phyloP scores from a whole-genome alignment of 1,139 yeast species.

The Sugiyamaella grinbergsii region DNA sequence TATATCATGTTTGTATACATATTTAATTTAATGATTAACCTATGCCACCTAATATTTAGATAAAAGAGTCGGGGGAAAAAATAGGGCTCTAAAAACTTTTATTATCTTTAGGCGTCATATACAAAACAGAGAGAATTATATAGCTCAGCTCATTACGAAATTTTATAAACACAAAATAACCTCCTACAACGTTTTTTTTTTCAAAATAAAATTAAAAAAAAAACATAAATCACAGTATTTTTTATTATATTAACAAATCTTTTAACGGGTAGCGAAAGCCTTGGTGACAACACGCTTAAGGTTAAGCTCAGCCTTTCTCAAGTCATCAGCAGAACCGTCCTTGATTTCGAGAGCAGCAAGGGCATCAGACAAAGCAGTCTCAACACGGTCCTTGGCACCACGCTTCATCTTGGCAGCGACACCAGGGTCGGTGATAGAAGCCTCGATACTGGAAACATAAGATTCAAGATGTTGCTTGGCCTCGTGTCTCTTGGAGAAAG shows the following conservation, averaged over 20 bases:
- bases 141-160: constrained; percentile 6
- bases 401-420: constrained; percentile 97
- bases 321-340: constrained; percentile 95
- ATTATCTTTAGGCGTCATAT: constrained; percentile 16
- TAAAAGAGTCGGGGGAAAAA: no score
- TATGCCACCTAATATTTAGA: no score
- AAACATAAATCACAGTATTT: constrained; percentile 13
- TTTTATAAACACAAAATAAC: constrained; percentile 12
- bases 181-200: constrained; percentile 13
- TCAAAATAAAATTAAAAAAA: constrained; percentile 13
- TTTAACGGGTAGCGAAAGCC: constrained; percentile 98
- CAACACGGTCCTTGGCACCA: constrained; percentile 97
- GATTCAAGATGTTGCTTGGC: constrained; percentile 99
- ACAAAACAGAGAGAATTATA: constrained; percentile 16
- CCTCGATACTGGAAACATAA: constrained; percentile 96
- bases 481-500: constrained; percentile 99
- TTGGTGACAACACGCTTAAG: constrained; percentile 99
- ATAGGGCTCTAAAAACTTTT: constrained; percentile 19
- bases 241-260: constrained; percentile 12
- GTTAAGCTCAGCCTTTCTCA: constrained; percentile 98
- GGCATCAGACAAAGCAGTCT: constrained; percentile 98
- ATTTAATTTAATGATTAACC: constrained; percentile 10
- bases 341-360: constrained; percentile 96
- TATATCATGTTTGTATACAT: constrained; percentile 9
- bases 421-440: constrained; percentile 97